Evolutionary conservation across 495 filamentous ascomycete species (phyloP).

Genomic region (Talaromyces proteolyticus): DNA sequence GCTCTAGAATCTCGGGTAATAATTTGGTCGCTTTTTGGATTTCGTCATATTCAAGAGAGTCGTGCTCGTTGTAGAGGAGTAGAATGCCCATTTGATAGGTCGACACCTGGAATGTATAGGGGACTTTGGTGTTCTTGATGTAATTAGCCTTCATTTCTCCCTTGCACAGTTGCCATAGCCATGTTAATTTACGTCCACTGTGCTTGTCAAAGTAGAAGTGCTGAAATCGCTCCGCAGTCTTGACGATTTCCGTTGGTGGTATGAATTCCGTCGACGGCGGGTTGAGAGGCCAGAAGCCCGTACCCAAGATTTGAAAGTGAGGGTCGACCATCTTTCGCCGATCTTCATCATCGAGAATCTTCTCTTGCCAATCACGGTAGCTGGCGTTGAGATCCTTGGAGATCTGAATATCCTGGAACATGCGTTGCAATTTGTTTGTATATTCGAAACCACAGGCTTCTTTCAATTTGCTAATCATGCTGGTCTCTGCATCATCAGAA

Average conservation of each 20-base stretch:
- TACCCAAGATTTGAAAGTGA: slow-evolving; percentile 83
- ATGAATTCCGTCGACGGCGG: slow-evolving; percentile 80
- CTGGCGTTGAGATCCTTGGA: slow-evolving; percentile 91
- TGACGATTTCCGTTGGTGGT: slow-evolving; percentile 75
- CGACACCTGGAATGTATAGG: slow-evolving; percentile 96
- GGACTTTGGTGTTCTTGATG: slow-evolving; percentile 77
- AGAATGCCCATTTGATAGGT: slow-evolving; percentile 97
- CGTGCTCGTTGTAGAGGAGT: slow-evolving; percentile 90
- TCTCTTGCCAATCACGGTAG: slow-evolving; percentile 68
- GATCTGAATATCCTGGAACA: slow-evolving; percentile 99
- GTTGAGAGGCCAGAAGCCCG: slow-evolving; percentile 93
- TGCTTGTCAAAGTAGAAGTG: slow-evolving; percentile 95
- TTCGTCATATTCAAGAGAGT: slow-evolving; percentile 80
- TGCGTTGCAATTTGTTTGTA: slow-evolving; percentile 97
- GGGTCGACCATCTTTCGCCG: slow-evolving; percentile 62
- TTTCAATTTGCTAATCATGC: slow-evolving; percentile 99
- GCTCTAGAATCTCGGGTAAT: slow-evolving; percentile 73
- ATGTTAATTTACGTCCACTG: slow-evolving; percentile 90
- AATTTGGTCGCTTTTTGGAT: slow-evolving; percentile 77
- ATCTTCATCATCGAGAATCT: slow-evolving; percentile 56
- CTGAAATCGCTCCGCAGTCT: slow-evolving; percentile 82
- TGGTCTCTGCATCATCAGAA: slow-evolving; percentile 95
- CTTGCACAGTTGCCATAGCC: slow-evolving; percentile 98
- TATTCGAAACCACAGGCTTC: slow-evolving; percentile 99
- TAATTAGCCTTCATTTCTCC: slow-evolving; percentile 95